Percentiles rank a stretch among this genome's conserved stretches.
These are phyloP conservation scores for Aspergillus nanangensis DNA, from an alignment of 495 filamentous ascomycete genomes.

Conservation along the genomic window DNA sequence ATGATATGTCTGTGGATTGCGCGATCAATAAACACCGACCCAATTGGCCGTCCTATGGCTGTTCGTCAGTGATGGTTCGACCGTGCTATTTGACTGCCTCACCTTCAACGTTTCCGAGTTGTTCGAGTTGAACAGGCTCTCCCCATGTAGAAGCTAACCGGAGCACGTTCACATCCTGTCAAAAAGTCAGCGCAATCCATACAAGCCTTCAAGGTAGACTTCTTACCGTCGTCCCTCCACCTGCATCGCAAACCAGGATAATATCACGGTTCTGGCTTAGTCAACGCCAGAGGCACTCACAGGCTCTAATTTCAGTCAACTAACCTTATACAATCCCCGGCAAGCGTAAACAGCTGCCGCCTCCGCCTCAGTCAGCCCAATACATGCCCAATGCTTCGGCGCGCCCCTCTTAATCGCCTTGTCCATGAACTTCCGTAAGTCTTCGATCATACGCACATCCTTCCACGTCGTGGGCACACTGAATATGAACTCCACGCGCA, in stretches of 20 bases:
- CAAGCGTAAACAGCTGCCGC: constrained; percentile 59
- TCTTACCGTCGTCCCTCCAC: constrained; percentile 48
- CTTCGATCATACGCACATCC: too few relatives aligned
- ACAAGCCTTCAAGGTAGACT: background rate
- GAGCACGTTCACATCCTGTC: constrained; percentile 37
- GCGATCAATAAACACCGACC: constrained; percentile 36
- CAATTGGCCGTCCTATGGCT: constrained; percentile 29
- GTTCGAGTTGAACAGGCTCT: constrained; percentile 28
- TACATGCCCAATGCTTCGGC: constrained; percentile 47
- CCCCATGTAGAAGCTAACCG: constrained; percentile 23
- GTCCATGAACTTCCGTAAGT: too few relatives aligned
- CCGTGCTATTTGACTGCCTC: too few relatives aligned
- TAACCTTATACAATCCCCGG: too few relatives aligned
- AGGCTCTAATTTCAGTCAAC: background rate
- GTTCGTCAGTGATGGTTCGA: too few relatives aligned
- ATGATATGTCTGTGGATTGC: constrained; percentile 20
- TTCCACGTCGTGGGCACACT: too few relatives aligned
- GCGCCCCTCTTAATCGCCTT: too few relatives aligned
- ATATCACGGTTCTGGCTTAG: constrained; percentile 32
- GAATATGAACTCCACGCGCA: too few relatives aligned
- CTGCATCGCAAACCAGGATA: constrained; percentile 51
- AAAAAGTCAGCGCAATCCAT: background rate
- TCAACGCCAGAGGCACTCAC: too few relatives aligned
- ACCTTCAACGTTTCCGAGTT: constrained; percentile 38
- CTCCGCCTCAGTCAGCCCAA: constrained; percentile 67